A percentile compares a stretch with the other conserved stretches of the same genome.
Evolutionary conservation across 257 asterid genomes (phyloP).

Genomic region (Ehretia macrophylla): DNA sequence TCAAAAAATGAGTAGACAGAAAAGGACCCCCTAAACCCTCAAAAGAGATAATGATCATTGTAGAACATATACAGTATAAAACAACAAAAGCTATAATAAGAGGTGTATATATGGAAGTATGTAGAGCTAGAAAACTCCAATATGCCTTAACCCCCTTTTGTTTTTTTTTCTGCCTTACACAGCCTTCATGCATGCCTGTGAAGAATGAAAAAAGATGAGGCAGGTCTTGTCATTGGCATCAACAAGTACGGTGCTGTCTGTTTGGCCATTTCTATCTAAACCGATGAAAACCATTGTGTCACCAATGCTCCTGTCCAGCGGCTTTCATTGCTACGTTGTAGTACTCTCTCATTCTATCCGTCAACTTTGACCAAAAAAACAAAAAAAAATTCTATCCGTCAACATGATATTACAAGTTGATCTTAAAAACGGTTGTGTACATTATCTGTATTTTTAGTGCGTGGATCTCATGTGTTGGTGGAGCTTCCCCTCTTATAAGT

Average conservation of each 20-base stretch:
- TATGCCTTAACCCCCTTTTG: conserved; percentile 14
- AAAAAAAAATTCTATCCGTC: too few species aligned
- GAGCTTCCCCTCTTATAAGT: too few species aligned
- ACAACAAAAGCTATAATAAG: conserved; percentile 18
- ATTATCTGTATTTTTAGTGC: too few species aligned
- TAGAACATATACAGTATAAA: conserved; percentile 15
- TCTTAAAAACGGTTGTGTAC: too few species aligned
- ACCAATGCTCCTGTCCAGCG: too few species aligned
- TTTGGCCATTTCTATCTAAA: conserved; percentile 16
- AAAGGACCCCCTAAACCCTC: conserved; percentile 25
- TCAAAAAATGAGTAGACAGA: conserved; percentile 27
- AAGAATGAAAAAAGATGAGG: conserved; percentile 17
- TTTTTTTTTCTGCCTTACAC: conserved; percentile 9
- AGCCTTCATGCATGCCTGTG: conserved; percentile 37
- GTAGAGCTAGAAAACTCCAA: conserved; percentile 31
- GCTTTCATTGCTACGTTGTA: too few species aligned
- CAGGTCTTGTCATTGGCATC: conserved; percentile 42
- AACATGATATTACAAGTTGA: too few species aligned
- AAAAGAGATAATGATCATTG: conserved; percentile 15
- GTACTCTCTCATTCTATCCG: too few species aligned
- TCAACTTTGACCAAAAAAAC: too few species aligned
- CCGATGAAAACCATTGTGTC: too few species aligned
- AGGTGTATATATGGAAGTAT: conserved; percentile 26
- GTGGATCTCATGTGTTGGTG: too few species aligned
- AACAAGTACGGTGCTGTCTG: conserved; percentile 17